Evolutionary conservation across 306 rosid species (phyloP).

Genomic region (Malus fusca): DNA sequence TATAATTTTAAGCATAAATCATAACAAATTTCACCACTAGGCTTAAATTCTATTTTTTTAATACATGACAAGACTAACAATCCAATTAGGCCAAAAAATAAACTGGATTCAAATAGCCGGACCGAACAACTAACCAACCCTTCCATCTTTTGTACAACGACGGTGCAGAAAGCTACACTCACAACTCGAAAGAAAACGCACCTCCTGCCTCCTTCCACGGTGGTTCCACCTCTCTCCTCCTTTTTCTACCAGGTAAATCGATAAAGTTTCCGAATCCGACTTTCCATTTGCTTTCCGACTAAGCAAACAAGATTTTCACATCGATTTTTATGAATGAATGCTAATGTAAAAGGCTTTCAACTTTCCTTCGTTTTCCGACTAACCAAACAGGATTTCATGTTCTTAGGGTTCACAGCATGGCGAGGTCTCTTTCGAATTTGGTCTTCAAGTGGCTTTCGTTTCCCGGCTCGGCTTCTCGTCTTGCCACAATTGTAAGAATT

Average conservation of each 20-base stretch:
- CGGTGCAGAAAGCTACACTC: not conserved
- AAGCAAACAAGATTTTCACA: not conserved
- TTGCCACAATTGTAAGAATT: slow-evolving; percentile 22
- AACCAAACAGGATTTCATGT: not conserved
- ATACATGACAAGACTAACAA: too few relatives aligned
- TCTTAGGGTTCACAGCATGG: slow-evolving; percentile 13
- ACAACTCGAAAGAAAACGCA: not conserved
- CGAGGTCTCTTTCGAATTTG: slow-evolving; percentile 31
- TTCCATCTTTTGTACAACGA: not conserved
- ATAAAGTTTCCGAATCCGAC: not conserved
- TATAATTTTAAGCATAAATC: too few relatives aligned
- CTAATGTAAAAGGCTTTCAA: not conserved
- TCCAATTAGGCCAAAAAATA: too few relatives aligned
- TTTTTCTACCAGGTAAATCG: not conserved
- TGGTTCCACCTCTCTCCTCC: not conserved
- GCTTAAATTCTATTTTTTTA: too few relatives aligned
- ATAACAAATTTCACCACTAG: too few relatives aligned
- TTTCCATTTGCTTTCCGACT: not conserved
- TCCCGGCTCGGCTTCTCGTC: slow-evolving; percentile 23
- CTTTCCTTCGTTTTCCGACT: not conserved
- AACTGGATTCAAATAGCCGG: too few relatives aligned
- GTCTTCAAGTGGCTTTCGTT: slow-evolving; percentile 27
- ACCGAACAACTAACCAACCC: too few relatives aligned
- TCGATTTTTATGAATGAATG: not conserved
- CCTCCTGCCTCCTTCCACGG: not conserved